Evolutionary conservation across 352 stramenopile species (phyloP), one percentile per base, ranked within the genome.

Genomic region (Phytophthora agathidicida): DNA sequence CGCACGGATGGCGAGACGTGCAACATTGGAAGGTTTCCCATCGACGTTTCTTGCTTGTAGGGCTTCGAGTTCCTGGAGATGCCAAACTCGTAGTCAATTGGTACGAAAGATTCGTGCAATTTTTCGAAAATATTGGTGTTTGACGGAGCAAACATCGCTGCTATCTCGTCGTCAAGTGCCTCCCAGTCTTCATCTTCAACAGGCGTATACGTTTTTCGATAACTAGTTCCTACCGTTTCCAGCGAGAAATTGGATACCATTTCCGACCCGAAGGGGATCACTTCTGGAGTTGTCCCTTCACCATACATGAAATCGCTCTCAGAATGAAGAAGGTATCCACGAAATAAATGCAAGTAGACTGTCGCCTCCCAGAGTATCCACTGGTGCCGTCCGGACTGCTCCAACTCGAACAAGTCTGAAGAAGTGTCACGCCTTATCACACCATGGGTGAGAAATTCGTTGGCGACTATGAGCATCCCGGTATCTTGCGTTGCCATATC

Each of bases 341-440:
- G 75, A 8, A 81, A 70, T 8, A 77, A 60, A 61, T 89, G 72
- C 10, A 89, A 38, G 26, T 89, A 92, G 0, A 83, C 62, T 1
- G 80, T 90, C 2, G 71, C 70, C 49, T 93, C 82, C 43, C 71
- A 79, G 0, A 89, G 22, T 9, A 63, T 58, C 81, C 81, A 91
- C 0, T 56, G 43, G 0, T 17, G 43, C 2, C 58, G 33, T 26
- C 16, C 39, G 14, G 50, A 23, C 14, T 35, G 7, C 2, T 46
- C 23, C 7, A 35, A 22, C 2, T 42, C 28, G 7, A 35, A 33
- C 11, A 20, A n/a, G 5, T 30, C 39, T 2, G 4, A 42, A 26
- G n/a, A 22, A 37, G 7, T 28, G 7, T 53, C 37, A 23, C 23
- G 32, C 7, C 54, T 53, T 14, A 71, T 41, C 2, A 70, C 51